Evolutionary conservation across 1,284 basidiomycete genomes (phyloP), one percentile per base, ranked within the genome.

Genomic region (Tausonia pullulans): DNA sequence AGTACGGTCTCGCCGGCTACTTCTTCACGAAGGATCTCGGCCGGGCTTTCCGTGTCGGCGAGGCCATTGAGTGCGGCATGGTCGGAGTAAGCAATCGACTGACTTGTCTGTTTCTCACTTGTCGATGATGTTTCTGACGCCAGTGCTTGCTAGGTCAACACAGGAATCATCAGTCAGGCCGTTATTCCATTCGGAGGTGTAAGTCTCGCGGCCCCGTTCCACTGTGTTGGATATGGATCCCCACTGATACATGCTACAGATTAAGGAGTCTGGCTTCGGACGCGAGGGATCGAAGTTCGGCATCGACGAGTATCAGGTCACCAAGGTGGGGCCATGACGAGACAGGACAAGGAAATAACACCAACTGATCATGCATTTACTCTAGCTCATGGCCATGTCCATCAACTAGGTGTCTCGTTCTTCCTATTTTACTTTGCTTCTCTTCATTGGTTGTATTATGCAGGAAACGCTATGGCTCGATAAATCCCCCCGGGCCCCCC

Each of bases 41-140:
- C 6, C 80, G 94, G 44, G 87, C 92, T 65, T 98, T 91, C 90
- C 83, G 95, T 56, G 93, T 99, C n/a, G 91, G 93, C n/a, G 95
- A 97, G 77, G 87, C 84, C 67, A 80, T 98, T 56, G 90, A 99
- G 76, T 90, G 93, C 4, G 96, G 96, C 7, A 98, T 98, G 94
- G 90, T 95, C 43, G 88, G 90, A 52, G 81, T 83, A 50, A 2
- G 46, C 27, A 27, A 27, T 27, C 27, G 27, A 27, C 27, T 27
- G 27, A 27, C 27, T 27, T 27, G 27, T 27, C 27, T 3, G 13
- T 11, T 16, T 48, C 46, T 43, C 1, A 53, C 54, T 6, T 7
- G 11, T 43, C 27, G 27, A 27, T 27, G 27, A 27, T 27, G 27
- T 27, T 27, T 27, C 27, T 27, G 27, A 27, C 27, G 61, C 64